Conservation (phyloP, 2,329 filamentous ascomycete species). For the Zymoseptoria ardabiliae region DNA sequence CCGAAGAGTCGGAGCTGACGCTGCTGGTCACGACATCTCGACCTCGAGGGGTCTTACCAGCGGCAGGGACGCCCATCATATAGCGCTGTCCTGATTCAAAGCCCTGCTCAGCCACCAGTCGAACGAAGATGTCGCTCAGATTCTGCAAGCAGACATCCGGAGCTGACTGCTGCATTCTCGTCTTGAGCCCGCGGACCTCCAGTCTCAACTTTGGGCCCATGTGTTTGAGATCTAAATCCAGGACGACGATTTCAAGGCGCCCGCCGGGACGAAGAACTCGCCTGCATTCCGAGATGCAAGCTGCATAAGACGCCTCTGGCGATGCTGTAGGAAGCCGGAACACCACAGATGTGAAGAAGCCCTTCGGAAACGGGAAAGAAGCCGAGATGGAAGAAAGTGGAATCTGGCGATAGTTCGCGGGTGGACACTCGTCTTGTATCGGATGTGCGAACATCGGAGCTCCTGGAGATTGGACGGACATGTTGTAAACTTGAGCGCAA, state of each 20-base stretch:
- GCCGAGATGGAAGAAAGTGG: constrained; percentile 56
- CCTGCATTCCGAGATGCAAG: constrained; percentile 66
- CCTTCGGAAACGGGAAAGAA: constrained; percentile 66
- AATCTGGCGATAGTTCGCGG: constrained; percentile 66
- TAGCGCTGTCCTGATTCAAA: constrained; percentile 69
- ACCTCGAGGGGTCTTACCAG: constrained; percentile 38
- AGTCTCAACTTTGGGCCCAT: constrained; percentile 68
- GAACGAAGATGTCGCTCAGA: constrained; percentile 51
- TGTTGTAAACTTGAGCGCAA: constrained; percentile 66
- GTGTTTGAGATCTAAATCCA: constrained; percentile 74
- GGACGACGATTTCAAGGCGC: constrained; percentile 68
- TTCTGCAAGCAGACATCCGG: constrained; percentile 53
- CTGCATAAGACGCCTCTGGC: constrained; percentile 60
- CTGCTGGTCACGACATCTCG: constrained; percentile 23
- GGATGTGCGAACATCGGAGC: constrained; percentile 8
- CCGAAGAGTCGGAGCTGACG: constrained; percentile 21
- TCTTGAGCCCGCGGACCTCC: constrained; percentile 63
- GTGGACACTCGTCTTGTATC: constrained; percentile 16
- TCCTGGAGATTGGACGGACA: constrained; percentile 35
- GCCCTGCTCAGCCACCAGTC: constrained; percentile 59
- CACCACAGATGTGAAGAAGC: constrained; percentile 69
- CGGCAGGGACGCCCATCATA: constrained; percentile 69
- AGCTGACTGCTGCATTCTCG: constrained; percentile 56
- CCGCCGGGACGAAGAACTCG: constrained; percentile 72
- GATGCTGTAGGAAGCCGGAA: constrained; percentile 68